phyloP scores from a whole-genome alignment of 2,329 filamentous ascomycete genomes.

The Hypoxylon sp. region DNA sequence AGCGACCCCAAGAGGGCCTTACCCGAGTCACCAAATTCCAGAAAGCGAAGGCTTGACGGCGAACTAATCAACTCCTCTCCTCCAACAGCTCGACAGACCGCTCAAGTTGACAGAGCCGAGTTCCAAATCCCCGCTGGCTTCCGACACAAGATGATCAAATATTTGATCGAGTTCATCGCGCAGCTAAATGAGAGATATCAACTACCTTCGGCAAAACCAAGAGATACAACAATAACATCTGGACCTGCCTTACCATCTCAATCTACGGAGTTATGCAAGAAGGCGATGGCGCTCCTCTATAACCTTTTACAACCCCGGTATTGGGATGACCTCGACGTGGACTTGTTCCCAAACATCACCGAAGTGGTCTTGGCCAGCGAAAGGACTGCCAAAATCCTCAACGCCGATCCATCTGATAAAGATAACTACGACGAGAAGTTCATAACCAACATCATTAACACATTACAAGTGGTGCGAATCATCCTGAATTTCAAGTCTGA shows the following conservation, averaged over 20 bases:
- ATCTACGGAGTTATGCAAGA: constrained; percentile 85
- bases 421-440: constrained; percentile 88
- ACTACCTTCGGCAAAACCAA: constrained; percentile 77
- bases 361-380: constrained; percentile 88
- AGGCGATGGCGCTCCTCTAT: constrained; percentile 83
- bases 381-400: constrained; percentile 74
- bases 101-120: constrained; percentile 69
- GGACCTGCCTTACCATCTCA: constrained; percentile 66
- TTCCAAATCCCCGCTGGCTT: constrained; percentile 77
- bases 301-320: constrained; percentile 88
- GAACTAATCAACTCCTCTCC: constrained; percentile 68
- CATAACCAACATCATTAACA: constrained; percentile 90
- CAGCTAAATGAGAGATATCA: constrained; percentile 88
- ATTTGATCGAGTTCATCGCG: constrained; percentile 94
- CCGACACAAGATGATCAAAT: constrained; percentile 89
- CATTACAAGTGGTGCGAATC: constrained; percentile 90
- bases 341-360: constrained; percentile 90
- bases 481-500: constrained; percentile 89
- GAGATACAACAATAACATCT: constrained; percentile 64
- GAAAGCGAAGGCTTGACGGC: constrained; percentile 84
- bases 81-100: constrained; percentile 63
- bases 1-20: constrained; percentile 58
- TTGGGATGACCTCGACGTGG: constrained; percentile 93
- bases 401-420: constrained; percentile 72
- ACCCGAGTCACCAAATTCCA: constrained; percentile 79